phyloP scores from a whole-genome alignment of 192 early-diverging fungal genomes.

The Umbelopsis sp. region DNA sequence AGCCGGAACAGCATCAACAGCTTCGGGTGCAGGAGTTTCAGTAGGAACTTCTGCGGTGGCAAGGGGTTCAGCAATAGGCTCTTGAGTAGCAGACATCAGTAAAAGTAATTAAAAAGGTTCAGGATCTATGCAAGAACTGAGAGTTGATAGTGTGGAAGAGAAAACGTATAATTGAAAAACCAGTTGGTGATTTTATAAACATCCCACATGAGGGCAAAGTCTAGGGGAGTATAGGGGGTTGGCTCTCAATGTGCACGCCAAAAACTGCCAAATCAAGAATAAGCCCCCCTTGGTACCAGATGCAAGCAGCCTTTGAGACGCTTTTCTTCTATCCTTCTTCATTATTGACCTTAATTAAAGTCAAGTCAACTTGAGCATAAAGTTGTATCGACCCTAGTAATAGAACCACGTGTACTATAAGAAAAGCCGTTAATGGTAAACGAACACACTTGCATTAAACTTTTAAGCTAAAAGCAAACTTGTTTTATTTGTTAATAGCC shows the following conservation, averaged over 20 bases:
- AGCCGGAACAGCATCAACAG: neutral
- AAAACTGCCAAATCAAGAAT: neutral
- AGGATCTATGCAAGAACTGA: neutral
- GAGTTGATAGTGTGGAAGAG: too few species aligned
- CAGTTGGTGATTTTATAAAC: neutral
- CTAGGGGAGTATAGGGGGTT: slow-evolving; percentile 3
- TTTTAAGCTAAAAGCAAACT: too few species aligned
- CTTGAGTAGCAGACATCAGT: slow-evolving; percentile 17
- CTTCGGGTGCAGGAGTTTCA: slow-evolving; percentile 11
- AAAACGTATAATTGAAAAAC: neutral
- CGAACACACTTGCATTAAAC: too few species aligned
- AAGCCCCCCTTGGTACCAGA: neutral
- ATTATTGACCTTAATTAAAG: too few species aligned
- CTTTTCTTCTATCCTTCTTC: neutral
- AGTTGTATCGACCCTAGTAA: too few species aligned
- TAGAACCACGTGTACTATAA: too few species aligned
- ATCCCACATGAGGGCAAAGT: neutral
- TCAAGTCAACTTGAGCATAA: too few species aligned
- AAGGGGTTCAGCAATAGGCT: neutral
- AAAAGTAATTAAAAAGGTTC: neutral
- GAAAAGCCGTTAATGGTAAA: too few species aligned
- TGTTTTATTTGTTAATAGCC: too few species aligned
- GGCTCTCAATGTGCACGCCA: slow-evolving; percentile 1
- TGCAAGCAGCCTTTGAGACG: neutral
- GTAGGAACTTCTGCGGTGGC: neutral